Evolutionary conservation across 2,329 filamentous ascomycete species (phyloP).

Genomic region (Aspergillus phoenicis): DNA sequence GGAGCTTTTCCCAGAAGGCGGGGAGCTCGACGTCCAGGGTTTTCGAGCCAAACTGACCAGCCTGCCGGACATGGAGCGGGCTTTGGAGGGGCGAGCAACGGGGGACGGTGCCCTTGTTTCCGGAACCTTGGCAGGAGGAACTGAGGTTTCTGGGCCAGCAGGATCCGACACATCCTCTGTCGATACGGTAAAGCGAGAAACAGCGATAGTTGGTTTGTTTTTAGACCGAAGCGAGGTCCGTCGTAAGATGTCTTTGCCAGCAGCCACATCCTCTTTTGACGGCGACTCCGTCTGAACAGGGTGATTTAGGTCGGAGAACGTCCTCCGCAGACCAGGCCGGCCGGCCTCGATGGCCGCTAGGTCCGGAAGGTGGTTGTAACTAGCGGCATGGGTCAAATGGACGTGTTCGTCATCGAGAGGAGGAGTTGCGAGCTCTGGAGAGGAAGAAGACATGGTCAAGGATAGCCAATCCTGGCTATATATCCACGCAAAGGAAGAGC

Average conservation of each 20-base stretch:
- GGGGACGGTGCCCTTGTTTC: constrained; percentile 35
- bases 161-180: constrained; percentile 39
- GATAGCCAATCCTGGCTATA: constrained; percentile 19
- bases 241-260: constrained; percentile 46
- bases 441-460: constrained; percentile 39
- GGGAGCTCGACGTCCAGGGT: constrained; percentile 50
- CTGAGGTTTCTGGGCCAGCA: constrained; percentile 20
- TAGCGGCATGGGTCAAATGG: constrained; percentile 57
- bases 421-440: constrained; percentile 24
- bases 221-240: constrained; percentile 45
- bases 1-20: constrained; percentile 40
- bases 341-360: constrained; percentile 36
- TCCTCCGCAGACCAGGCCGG: constrained; percentile 49
- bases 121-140: constrained; percentile 24
- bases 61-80: constrained; percentile 53
- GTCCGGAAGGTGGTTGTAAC: constrained; percentile 58
- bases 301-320: constrained; percentile 53
- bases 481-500: constrained; percentile 25
- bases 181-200: constrained; percentile 42
- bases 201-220: constrained; percentile 32
- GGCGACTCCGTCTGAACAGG: constrained; percentile 41
- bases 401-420: constrained; percentile 29
- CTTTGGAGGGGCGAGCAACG: constrained; percentile 42
- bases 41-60: constrained; percentile 55
- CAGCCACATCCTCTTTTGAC: constrained; percentile 41